These are phyloP conservation scores for Puccinia horiana DNA, from an alignment of 1,284 basidiomycete species.

Conservation along the genomic window DNA sequence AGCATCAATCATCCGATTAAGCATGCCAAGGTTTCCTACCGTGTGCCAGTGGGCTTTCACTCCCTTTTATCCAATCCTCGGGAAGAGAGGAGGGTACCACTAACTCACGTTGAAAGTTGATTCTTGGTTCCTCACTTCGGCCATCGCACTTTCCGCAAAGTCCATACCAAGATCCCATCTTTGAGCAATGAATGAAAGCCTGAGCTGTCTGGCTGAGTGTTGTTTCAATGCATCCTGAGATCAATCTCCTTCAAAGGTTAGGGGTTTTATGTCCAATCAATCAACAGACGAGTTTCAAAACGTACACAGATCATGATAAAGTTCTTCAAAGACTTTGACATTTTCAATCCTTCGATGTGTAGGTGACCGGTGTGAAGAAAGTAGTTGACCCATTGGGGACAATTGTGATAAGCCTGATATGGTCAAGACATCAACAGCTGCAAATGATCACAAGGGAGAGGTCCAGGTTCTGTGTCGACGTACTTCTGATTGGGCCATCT, in stretches of 20 bases:
- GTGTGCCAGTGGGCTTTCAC: not conserved
- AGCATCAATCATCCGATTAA: not conserved
- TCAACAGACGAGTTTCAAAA: constrained; percentile 44
- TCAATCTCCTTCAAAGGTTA: constrained; percentile 16
- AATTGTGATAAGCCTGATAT: constrained; percentile 81
- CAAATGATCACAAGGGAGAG: not conserved
- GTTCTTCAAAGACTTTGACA: constrained; percentile 99
- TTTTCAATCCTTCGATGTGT: constrained; percentile 97
- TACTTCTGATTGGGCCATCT: constrained; percentile 95
- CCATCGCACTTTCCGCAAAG: constrained; percentile 82
- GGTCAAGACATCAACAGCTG: not conserved
- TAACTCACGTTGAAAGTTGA: constrained; percentile 76
- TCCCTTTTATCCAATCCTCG: not conserved
- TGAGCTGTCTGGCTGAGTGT: constrained; percentile 83
- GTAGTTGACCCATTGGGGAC: constrained; percentile 95
- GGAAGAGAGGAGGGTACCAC: not conserved
- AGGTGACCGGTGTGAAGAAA: constrained; percentile 98
- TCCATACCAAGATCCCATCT: constrained; percentile 91
- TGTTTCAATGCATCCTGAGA: constrained; percentile 81
- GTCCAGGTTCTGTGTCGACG: constrained; percentile 42
- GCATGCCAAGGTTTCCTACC: not conserved
- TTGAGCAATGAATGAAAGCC: constrained; percentile 90
- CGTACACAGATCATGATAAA: constrained; percentile 96
- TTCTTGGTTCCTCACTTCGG: constrained; percentile 86
- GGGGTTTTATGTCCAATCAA: not conserved